A percentile compares a stretch with the other conserved stretches of the same genome.
phyloP scores from a whole-genome alignment of 306 rosid genomes.

The Citrullus colocynthis region DNA sequence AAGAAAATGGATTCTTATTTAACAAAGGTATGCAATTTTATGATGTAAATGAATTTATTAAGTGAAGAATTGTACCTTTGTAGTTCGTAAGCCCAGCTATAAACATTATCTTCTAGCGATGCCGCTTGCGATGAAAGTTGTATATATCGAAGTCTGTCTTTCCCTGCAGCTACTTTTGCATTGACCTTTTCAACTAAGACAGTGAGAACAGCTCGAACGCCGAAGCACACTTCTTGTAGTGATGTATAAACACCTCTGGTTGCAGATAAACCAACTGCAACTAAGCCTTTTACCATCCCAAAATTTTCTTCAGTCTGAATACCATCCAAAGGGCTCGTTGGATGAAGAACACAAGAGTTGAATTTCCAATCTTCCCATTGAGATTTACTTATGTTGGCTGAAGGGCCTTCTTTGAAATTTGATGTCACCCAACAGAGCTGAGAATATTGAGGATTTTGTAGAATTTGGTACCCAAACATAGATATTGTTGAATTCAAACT shows the following conservation, averaged over 20 bases:
- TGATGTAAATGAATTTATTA: constrained; percentile 1
- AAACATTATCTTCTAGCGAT: constrained; percentile 69
- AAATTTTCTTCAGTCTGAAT: constrained; percentile 42
- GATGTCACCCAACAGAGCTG: constrained; percentile 90
- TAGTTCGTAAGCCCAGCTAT: constrained; percentile 72
- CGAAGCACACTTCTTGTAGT: constrained; percentile 55
- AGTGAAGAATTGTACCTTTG: constrained; percentile 36
- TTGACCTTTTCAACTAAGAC: constrained; percentile 42
- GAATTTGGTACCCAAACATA: constrained; percentile 72
- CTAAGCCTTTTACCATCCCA: constrained; percentile 58
- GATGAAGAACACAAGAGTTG: constrained; percentile 68
- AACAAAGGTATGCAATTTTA: too few relatives aligned
- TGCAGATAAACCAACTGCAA: constrained; percentile 81
- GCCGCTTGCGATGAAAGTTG: constrained; percentile 80
- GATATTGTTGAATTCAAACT: constrained; percentile 51
- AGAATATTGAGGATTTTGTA: constrained; percentile 66
- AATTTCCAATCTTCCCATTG: constrained; percentile 88
- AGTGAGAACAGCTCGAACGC: constrained; percentile 59
- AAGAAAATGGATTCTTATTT: too few relatives aligned
- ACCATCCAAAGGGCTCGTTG: constrained; percentile 32
- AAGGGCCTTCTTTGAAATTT: constrained; percentile 75
- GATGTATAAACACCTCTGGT: constrained; percentile 69
- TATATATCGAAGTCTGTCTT: constrained; percentile 43
- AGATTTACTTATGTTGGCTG: constrained; percentile 63
- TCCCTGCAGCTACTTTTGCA: constrained; percentile 52